Base-by-base conservation (phyloP, 2,329 filamentous ascomycete species). In the Parastagonospora nodorum region DNA sequence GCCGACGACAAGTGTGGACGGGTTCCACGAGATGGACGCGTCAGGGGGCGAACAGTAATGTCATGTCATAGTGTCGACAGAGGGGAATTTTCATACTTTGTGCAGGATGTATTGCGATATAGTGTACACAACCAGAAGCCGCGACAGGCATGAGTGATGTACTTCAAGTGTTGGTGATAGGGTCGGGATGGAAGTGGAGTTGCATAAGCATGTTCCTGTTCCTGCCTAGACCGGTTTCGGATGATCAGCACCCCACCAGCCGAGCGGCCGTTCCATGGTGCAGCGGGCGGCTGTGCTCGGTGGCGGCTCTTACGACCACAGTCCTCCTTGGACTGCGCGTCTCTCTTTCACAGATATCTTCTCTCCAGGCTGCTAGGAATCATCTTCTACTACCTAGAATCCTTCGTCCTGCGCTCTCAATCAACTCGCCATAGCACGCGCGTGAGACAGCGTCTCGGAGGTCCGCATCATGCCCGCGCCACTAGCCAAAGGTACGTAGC, bases 401-500 rank as follows among this genome's bases (percentile, higher is more conserved):
- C 8, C 16, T 33, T 29, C 10, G 2, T 7, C 14, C 12, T 15
- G 7, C 15, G 19, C 36, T 24, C 27, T 32, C n/a, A 10, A 8
- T 9, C 19, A 9, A 5, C 8, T 14, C n/a, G 27, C 12, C 16
- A n/a, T 5, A 27, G 24, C 19, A n/a, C 12, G n/a, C 31, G 27
- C 19, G 30, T 24, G 35, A 29, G 14, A 16, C 15, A 12, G 30
- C 45, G 28, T 33, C 41, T 48, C 44, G 43, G 45, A 45, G 44
- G 39, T 38, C 45, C 39, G 37, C 52, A 53, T 31, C 46, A 74
- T 74, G 72, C 69, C 71, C 63, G 72, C 72, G 66, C 72, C 72
- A 68, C 67, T 74, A 58, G 71, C 71, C 50, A 74, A 74, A 73
- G 72, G 72, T 73, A 55, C 61, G 58, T 60, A 61, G 48, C 49